Base-by-base conservation (phyloP, 805 yeast genomes). In the Starmera pachycereana region DNA sequence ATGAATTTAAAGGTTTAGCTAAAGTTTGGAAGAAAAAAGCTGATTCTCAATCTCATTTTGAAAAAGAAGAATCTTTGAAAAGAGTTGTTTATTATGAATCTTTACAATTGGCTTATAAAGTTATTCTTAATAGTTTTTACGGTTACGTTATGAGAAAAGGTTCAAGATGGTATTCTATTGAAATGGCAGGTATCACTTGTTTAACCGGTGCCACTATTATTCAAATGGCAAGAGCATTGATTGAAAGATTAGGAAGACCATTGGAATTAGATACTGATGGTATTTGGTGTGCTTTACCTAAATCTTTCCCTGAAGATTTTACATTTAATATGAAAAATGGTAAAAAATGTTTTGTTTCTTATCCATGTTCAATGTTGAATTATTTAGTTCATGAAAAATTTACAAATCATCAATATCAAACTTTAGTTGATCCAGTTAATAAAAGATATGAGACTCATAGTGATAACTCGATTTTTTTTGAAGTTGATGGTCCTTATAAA, bases 111-210 rank as follows among this genome's bases (percentile, higher is more conserved):
- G 98, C 98, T 0, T 97, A 92, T 60, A 92, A 92, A 55, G 97
- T 90, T 55, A 92, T 92, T 63, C 70, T 92, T 53, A 92, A 92
- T 56, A 90, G 97, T 0, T 92, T 92, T 57, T 92, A 92, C 53
- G 99, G 99, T 37, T 92, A 92, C 54, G 98, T 92, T 12, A 92
- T 92, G 98, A 76, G 99, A 62, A 92, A 92, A 54, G 99, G 98
- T 32, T 92, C 98, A 0, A 72, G 99, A 44, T 92, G 99, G 99
- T 92, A 89, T 54, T 92, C 98, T 0, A 88, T 92, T 92, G 98
- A 92, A 60, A 92, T 94, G 98, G 99, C 98, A 0, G 99, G 99
- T 46, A 92, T 92, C 14, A 92, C 99, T 0, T 94, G 98, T 71
- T 69, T 89, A 37, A 92, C 98, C 0, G 99, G 99, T 39, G 96